These are phyloP conservation scores for Quaeritorhiza haematococci DNA, from an alignment of 371 early-diverging fungal species.

Conservation along the genomic window DNA sequence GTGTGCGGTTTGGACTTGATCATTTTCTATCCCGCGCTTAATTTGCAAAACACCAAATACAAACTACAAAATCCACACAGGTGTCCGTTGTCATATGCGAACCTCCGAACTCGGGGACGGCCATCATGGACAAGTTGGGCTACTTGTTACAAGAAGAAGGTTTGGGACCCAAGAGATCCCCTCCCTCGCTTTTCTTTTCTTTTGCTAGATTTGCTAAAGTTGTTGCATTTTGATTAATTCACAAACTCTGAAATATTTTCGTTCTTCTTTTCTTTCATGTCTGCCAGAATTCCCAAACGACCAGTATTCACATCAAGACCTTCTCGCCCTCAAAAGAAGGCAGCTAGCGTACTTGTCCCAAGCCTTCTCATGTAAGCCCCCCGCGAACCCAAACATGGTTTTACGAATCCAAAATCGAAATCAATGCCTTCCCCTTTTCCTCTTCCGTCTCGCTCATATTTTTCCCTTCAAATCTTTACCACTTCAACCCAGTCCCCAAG, in stretches of 20 bases:
- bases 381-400: not conserved
- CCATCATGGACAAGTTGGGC: slow-evolving; percentile 44
- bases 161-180: not conserved
- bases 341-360: slow-evolving; percentile 67
- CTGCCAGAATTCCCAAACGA: slow-evolving; percentile 38
- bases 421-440: slow-evolving; percentile 9
- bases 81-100: slow-evolving; percentile 35
- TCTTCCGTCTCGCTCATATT: not conserved
- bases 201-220: too few relatives aligned
- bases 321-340: slow-evolving; percentile 48
- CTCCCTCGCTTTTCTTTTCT: too few relatives aligned
- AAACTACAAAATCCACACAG: slow-evolving; percentile 10
- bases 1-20: too few relatives aligned
- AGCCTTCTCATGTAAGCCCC: slow-evolving; percentile 62
- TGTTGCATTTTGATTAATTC: too few relatives aligned
- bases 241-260: not conserved
- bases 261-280: not conserved
- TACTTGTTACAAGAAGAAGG: slow-evolving; percentile 47
- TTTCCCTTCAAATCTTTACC: not conserved
- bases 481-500: slow-evolving; percentile 53
- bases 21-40: too few relatives aligned
- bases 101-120: slow-evolving; percentile 38
- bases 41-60: too few relatives aligned
- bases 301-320: slow-evolving; percentile 35
- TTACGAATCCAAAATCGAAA: not conserved